phyloP scores from a whole-genome alignment of 305 asterid species.

The Fraxinus paxiana region DNA sequence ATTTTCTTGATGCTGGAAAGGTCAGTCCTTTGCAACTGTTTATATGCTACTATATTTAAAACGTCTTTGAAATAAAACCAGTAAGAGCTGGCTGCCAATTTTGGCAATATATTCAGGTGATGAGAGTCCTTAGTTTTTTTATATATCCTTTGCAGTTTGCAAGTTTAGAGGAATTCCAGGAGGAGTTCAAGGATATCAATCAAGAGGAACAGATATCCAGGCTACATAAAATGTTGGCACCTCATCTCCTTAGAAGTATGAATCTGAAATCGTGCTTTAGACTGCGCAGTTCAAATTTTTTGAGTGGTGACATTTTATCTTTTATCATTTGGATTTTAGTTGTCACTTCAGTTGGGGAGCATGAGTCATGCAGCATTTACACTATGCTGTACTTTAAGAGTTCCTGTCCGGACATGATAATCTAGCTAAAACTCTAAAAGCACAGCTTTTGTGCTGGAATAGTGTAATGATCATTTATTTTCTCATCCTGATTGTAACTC shows the following conservation, averaged over 20 bases:
- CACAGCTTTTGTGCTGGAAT: neutral
- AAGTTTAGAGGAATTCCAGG: conserved; percentile 92
- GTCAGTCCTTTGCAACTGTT: conserved; percentile 42
- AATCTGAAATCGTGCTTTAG: conserved; percentile 29
- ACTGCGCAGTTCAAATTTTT: conserved; percentile 17
- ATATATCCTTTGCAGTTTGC: conserved; percentile 56
- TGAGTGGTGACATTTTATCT: neutral
- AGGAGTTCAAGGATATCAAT: conserved; percentile 92
- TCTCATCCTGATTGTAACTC: neutral
- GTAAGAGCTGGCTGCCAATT: neutral
- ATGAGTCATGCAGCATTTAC: neutral
- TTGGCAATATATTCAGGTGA: neutral
- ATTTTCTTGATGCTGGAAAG: conserved; percentile 99
- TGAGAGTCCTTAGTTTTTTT: neutral
- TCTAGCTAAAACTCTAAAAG: neutral
- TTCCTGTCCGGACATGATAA: neutral
- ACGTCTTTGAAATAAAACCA: conserved; percentile 18
- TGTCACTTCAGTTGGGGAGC: neutral
- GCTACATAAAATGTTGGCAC: conserved; percentile 96
- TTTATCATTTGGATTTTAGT: neutral
- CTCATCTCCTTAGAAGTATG: conserved; percentile 94
- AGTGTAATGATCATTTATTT: neutral
- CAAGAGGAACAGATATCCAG: conserved; percentile 95
- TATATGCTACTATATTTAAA: neutral
- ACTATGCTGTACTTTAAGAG: neutral